A percentile compares a stretch with the other conserved stretches of the same genome.
Evolutionary conservation across 2,329 filamentous ascomycete genomes (phyloP).

Genomic region (Apiospora saccharicola): DNA sequence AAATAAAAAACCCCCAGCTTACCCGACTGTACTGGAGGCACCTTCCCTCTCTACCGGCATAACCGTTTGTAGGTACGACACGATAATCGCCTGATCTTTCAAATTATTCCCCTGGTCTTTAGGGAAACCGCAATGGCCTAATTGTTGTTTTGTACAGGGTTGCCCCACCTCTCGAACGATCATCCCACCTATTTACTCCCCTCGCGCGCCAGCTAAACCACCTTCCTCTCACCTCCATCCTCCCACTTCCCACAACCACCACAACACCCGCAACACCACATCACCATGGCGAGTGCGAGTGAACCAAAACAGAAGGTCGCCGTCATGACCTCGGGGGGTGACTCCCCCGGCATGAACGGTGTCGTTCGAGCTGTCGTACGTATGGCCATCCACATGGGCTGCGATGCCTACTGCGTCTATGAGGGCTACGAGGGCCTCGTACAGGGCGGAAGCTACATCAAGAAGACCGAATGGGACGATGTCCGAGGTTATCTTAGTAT

Average conservation of each 20-base stretch:
- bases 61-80: constrained; percentile 13
- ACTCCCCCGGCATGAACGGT: constrained; percentile 94
- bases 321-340: constrained; percentile 93
- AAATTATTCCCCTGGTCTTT: constrained; percentile 2
- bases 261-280: constrained; percentile 17
- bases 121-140: constrained; percentile 11
- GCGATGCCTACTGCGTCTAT: constrained; percentile 82
- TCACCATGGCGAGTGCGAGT: constrained; percentile 47
- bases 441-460: constrained; percentile 86
- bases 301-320: constrained; percentile 73
- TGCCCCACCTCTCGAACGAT: constrained; percentile 20
- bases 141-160: constrained; percentile 18
- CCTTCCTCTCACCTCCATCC: constrained; percentile 21
- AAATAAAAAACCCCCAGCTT: neutral
- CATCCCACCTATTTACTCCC: constrained; percentile 22
- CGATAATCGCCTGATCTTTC: constrained; percentile 20
- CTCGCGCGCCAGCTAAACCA: constrained; percentile 26
- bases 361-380: constrained; percentile 90
- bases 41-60: constrained; percentile 17
- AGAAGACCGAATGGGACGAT: constrained; percentile 88
- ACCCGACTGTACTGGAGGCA: neutral
- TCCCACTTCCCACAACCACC: constrained; percentile 13
- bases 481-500: constrained; percentile 94
- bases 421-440: constrained; percentile 98
- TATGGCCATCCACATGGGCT: constrained; percentile 85